Base-by-base conservation (phyloP, 371 early-diverging fungal species). In the Zopfochytrium polystomum region DNA sequence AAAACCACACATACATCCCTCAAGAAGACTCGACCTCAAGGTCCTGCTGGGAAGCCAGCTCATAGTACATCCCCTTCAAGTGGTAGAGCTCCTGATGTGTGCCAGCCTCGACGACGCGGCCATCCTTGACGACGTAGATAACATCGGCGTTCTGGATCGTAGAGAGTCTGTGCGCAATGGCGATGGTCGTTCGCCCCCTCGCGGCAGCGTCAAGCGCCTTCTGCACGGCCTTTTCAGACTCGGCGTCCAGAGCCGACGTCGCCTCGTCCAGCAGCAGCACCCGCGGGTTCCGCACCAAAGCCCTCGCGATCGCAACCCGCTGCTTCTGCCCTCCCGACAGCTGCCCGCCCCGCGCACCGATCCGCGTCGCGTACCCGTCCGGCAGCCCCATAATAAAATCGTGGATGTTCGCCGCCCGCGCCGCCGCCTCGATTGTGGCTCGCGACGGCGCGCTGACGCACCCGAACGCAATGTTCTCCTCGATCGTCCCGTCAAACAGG, bases 201-300 rank as follows among this genome's bases (percentile, higher is more conserved):
- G 44, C 55, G 11, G 50, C 57, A 18, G 25, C 35, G 65, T 90
- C 89, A 22, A 97, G 73, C 0, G 92, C 95, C 49, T 82, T 82
- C 65, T 96, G 92, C 6, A 98, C 91, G 30, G 89, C 68, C 58
- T 84, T 85, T 71, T 99, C 98, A 26, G 87, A 85, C 62, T 90
- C 85, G 2, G 74, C 62, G 67, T 86, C 87, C 30, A 85, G 62
- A 18, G 81, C 78, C n/a, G 77, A 70, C 6, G 88, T 86, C 0
- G 86, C 80, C 62, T 87, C 88, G 66, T 87, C 83, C 23, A 85
- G 67, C 18, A 76, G 53, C 26, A 77, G 70, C 32, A 79, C 32
- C 47, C 49, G 44, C 11, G 77, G 78, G 22, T 76, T 61, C 11
- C 79, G 67, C 38, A 81, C 67, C 53, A 77, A 57, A 0, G 80